Conservation (phyloP, 1,139 yeast genomes). For the Meyerozyma smithsonii region DNA sequence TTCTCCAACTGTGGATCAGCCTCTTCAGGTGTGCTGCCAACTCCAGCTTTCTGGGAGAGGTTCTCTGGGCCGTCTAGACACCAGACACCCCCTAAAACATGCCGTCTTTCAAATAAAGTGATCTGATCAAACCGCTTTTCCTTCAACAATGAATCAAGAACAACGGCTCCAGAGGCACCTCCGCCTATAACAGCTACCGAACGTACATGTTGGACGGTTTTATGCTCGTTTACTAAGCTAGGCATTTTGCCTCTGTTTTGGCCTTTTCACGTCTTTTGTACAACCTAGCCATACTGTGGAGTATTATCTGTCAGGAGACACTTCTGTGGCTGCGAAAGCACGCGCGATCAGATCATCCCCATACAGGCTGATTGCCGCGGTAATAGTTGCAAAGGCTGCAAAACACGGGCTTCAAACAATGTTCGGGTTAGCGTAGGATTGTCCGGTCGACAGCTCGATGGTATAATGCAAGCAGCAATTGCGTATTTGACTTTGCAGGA, state of each 20-base stretch:
- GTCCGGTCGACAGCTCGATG: too few relatives aligned
- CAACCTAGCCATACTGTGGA: conserved; percentile 1
- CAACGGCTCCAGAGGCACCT: conserved; percentile 48
- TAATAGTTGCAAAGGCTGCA: too few relatives aligned
- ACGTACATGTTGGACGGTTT: background rate
- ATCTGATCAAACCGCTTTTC: conserved; percentile 34
- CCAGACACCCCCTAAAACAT: conserved; percentile 48
- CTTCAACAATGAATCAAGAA: conserved; percentile 41
- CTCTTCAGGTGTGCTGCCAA: conserved; percentile 17
- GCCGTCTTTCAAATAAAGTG: conserved; percentile 41
- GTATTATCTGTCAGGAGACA: background rate
- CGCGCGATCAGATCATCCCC: background rate
- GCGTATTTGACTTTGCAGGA: too few relatives aligned
- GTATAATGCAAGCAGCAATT: too few relatives aligned
- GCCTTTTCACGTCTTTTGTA: too few relatives aligned
- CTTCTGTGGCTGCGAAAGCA: background rate
- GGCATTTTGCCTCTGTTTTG: background rate
- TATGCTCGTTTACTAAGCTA: background rate
- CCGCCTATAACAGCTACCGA: conserved; percentile 44
- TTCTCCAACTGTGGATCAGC: conserved; percentile 29
- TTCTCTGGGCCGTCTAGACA: conserved; percentile 6
- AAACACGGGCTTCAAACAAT: too few relatives aligned
- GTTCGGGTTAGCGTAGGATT: too few relatives aligned
- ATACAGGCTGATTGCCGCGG: too few relatives aligned
- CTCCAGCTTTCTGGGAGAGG: conserved; percentile 13